These are phyloP conservation scores for Neurospora cerealis DNA, from an alignment of 495 filamentous ascomycete genomes.

Conservation along the genomic window DNA sequence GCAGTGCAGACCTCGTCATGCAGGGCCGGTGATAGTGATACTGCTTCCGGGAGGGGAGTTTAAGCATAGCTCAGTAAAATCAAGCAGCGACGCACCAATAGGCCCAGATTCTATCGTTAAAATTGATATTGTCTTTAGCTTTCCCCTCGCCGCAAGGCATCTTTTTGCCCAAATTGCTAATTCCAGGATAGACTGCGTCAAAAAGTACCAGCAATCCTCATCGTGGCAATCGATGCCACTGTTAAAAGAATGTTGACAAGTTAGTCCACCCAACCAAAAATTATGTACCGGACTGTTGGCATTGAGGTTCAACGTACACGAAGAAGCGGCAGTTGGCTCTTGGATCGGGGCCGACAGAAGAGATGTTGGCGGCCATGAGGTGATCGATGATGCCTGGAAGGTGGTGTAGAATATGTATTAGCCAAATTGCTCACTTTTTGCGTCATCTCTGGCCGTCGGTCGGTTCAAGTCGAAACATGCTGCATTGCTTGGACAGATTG, in stretches of 20 bases:
- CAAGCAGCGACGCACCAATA: background rate
- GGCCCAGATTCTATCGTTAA: background rate
- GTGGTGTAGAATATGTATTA: too few species aligned
- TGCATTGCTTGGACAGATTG: background rate
- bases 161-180: background rate
- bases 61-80: background rate
- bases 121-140: background rate
- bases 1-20: background rate
- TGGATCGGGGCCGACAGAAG: background rate
- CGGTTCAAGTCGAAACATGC: background rate
- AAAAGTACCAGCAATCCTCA: background rate
- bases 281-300: background rate
- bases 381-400: background rate
- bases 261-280: background rate
- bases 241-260: background rate
- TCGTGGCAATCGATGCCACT: background rate
- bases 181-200: background rate
- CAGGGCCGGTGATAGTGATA: background rate
- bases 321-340: background rate
- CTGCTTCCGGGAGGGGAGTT: background rate
- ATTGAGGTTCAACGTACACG: background rate
- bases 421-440: too few species aligned
- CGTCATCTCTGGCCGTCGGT: background rate
- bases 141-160: background rate
- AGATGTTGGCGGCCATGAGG: background rate